Percentiles rank a stretch among this genome's conserved stretches.
Conservation (phyloP, 2,329 filamentous ascomycete genomes). For the Colletotrichum neosansevieriae region DNA sequence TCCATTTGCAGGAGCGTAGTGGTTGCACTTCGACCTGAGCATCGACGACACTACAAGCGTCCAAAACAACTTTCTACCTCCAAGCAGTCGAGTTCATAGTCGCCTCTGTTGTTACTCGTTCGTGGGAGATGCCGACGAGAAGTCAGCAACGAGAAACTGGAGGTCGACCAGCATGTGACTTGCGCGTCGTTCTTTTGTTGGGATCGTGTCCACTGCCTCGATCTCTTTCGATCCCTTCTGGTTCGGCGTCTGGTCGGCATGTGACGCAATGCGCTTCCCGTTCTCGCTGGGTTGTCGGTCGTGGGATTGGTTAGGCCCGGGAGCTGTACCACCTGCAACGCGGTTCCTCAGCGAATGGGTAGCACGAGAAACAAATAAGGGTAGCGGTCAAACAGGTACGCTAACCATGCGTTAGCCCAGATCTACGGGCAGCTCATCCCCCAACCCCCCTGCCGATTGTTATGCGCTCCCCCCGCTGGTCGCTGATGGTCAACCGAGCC, state of each 20-base stretch:
- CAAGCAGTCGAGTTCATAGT: conserved; percentile 29
- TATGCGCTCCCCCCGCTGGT: conserved; percentile 13
- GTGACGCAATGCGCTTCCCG: conserved; percentile 41
- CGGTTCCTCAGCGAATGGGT: conserved; percentile 17
- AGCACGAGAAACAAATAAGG: not conserved
- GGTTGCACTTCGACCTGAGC: conserved; percentile 9
- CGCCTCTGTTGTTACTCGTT: not conserved
- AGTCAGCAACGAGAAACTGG: not conserved
- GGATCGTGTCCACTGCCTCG: conserved; percentile 1
- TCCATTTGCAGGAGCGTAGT: conserved; percentile 25
- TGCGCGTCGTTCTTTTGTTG: conserved; percentile 1
- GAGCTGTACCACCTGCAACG: conserved; percentile 13
- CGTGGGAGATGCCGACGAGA: not conserved
- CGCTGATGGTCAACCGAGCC: conserved; percentile 18
- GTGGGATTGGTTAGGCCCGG: conserved; percentile 24
- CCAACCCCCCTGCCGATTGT: conserved; percentile 10
- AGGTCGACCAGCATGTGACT: conserved; percentile 25
- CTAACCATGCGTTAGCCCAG: conserved; percentile 21
- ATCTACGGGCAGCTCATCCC: conserved; percentile 17
- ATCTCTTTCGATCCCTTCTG: conserved; percentile 8
- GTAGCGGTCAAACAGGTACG: not conserved
- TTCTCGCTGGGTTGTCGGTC: conserved; percentile 1
- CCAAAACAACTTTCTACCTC: conserved; percentile 27
- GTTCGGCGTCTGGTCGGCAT: conserved; percentile 38
- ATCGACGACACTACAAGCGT: conserved; percentile 27